These are phyloP conservation scores for Aureobasidium sp. DNA, from an alignment of 2,329 filamentous ascomycete species.

Conservation along the genomic window DNA sequence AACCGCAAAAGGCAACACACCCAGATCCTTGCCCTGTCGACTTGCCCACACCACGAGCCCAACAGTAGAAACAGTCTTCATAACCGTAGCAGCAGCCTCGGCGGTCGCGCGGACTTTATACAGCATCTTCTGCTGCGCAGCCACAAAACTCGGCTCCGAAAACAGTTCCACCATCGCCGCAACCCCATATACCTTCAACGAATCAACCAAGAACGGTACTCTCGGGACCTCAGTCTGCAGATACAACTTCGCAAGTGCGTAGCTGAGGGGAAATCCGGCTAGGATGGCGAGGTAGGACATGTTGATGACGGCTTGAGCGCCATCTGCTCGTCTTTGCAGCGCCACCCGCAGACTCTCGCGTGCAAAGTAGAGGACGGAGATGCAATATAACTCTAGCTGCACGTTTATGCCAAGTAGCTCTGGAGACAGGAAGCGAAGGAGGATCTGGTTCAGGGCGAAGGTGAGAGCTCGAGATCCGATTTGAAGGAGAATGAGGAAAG, in stretches of 20 bases:
- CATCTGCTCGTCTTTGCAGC: slow-evolving; percentile 61
- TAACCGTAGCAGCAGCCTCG: slow-evolving; percentile 73
- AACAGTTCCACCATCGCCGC: slow-evolving; percentile 67
- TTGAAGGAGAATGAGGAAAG: slow-evolving; percentile 81
- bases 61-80: slow-evolving; percentile 71
- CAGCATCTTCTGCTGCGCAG: slow-evolving; percentile 72
- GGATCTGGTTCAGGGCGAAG: slow-evolving; percentile 84
- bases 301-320: slow-evolving; percentile 74
- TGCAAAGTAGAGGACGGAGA: slow-evolving; percentile 90
- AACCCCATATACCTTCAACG: slow-evolving; percentile 48
- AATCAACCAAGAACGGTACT: slow-evolving; percentile 58
- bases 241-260: slow-evolving; percentile 62
- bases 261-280: slow-evolving; percentile 59
- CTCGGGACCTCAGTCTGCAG: slow-evolving; percentile 44
- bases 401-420: slow-evolving; percentile 76
- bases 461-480: slow-evolving; percentile 80
- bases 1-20: slow-evolving; percentile 79
- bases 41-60: slow-evolving; percentile 60
- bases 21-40: slow-evolving; percentile 48
- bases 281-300: slow-evolving; percentile 72
- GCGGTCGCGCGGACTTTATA: slow-evolving; percentile 75
- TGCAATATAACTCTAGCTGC: slow-evolving; percentile 87
- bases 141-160: slow-evolving; percentile 81
- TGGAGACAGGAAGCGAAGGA: slow-evolving; percentile 82
- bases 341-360: slow-evolving; percentile 88